Base-by-base conservation (phyloP, 257 asterid genomes). In the Solanum pinnatisectum region DNA sequence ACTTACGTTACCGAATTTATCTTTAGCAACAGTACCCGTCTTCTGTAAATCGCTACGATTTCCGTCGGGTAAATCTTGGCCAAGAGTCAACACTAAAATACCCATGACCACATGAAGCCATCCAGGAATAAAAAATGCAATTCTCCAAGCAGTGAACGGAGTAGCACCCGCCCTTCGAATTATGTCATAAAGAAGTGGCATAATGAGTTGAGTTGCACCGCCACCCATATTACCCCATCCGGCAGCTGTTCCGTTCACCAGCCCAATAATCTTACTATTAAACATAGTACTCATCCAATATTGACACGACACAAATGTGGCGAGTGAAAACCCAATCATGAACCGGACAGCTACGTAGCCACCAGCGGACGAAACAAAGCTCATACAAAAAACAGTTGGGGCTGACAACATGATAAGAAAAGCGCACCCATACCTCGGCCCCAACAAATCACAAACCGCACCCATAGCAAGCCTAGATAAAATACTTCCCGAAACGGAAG, bases 191-290 rank as follows among this genome's bases (percentile, higher is more conserved):
- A 94, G 89, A 49, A 94, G 1, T 7, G 98, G 98, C 98, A 94
- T 94, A 2, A 94, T 10, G 25, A 94, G 91, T 36, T 94, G 98
- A 2, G 96, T 94, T 9, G 93, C 95, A 5, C 98, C 96, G 5
- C 98, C 98, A 2, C 96, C 98, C 96, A 93, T 94, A 52, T 94
- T 92, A 20, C 96, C 97, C 96, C 98, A 94, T 1, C 96, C 98
- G 0, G 95, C 98, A 1, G 97, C 98, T 0, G 93, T 91, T 2
- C 96, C 96, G 11, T 93, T 94, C 12, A 91, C 98, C 1, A 87
- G 70, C 2, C 98, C 96, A 0, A 94, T 91, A 30, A 93, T 93
- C 88, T 91, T 88, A 33, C 92, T 88, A 15, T 91, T 92, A 46
- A 93, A 94, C 95, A 94, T 93, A 0, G 92, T 91, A 46, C 94